Evolutionary conservation across 2,329 filamentous ascomycete species (phyloP), one percentile per base, ranked within the genome.

Genomic region (Xenoacremonium recifei): DNA sequence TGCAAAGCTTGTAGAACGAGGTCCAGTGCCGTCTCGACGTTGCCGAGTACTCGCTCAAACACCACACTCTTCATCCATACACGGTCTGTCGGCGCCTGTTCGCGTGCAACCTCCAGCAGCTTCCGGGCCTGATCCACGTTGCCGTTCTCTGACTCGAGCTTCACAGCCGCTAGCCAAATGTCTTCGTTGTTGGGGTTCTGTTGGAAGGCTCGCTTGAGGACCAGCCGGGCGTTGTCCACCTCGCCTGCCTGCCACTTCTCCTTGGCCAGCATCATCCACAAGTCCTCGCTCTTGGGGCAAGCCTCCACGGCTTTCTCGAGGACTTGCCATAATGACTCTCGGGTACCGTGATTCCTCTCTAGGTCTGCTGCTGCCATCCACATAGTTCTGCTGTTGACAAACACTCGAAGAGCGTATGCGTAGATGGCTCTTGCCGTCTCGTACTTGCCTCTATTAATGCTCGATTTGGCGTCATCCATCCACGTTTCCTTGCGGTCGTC

Each of bases 31-130:
- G 83, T 82, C 35, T 96, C 89, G 19, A 75, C 75, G 55, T 93
- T 85, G 42, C 84, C 86, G 17, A 89, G 74, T 54, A 95, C 89
- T 12, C 93, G 81, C 66, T 99, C 93, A 59, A 96, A 96, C 0
- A 90, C 88, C 10, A 93, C 89, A 56, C 87, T 92, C 71, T 96
- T 96, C 74, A 95, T 93, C 86, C 91, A 99, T 6, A 99, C 91
- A 35, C 93, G 87, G 60, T 97, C 93, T 0, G 93, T 99, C 2
- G 91, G 89, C 2, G 93, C 91, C 64, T 96, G 87, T 44, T 87
- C 82, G 40, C 93, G 83, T 17, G 93, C 93, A 11, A 87, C 86
- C 39, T 83, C 80, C 29, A 99, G 77, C 18, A 99, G 80, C 47
- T 86, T 80, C 33, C 91, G 78, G 1, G 93, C 93, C 60, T 93